Base-by-base conservation (phyloP, 495 filamentous ascomycete genomes). In the Aspergillus ostianus region DNA sequence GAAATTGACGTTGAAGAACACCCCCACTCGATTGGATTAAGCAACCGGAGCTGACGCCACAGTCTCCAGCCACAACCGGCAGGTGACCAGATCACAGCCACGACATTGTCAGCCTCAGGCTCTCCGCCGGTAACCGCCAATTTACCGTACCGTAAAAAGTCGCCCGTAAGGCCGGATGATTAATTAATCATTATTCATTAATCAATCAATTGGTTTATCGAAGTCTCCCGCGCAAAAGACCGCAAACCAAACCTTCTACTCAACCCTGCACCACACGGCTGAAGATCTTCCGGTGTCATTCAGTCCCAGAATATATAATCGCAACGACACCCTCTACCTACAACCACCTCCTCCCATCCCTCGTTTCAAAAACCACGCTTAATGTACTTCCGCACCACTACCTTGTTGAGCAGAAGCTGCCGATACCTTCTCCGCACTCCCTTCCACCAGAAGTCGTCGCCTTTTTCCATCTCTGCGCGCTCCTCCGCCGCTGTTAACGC, bases 331-430 rank as follows among this genome's bases (percentile, higher is more conserved):
- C 45, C 50, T 45, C 30, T 30, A n/a, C 30, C n/a, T n/a, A n/a
- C 1, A 10, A 45, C 27, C 26, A 36, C 47, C 27, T 47, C 20
- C n/a, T 21, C 23, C 36, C 29, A 15, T 46, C 29, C 44, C 1
- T 6, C 13, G 0, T 36, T 27, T 18, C 29, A 6, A 12, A 6
- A 12, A 59, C 57, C 55, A 58, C 63, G 54, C 69, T 76, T 76
- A 56, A 79, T 79, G 76, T 79, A 75, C 71, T 73, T 66, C 69
- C 76, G 76, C 73, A 64, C 66, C 52, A 65, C 68, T 52, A 67
- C 70, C 55, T 56, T 74, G 53, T 56, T 78, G 72, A 77, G 73
- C 68, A 75, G 77, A 75, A 74, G 74, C 69, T 77, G 70, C 64
- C 74, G 73, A 64, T 77, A 74, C 59, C 68, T 80, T 56, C 62